Base-by-base conservation (phyloP, 345 rosid genomes). In the Eutrema heterophyllum region DNA sequence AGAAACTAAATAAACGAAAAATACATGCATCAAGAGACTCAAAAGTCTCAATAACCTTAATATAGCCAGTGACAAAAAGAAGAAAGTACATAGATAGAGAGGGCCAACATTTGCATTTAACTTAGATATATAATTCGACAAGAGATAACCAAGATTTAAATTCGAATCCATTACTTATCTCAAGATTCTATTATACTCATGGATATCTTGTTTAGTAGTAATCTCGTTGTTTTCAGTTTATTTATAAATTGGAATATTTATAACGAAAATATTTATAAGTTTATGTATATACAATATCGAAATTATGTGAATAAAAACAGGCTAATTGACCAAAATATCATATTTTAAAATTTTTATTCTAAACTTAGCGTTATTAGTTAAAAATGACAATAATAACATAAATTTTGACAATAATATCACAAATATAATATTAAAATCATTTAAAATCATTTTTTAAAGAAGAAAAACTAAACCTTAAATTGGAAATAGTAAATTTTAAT, bases 11-110 rank as follows among this genome's bases (percentile, higher is more conserved):
- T 44, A 44, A 54, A 54, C 10, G 11, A 46, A 45, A 73, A 63
- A 43, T 36, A 33, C 30, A 57, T 33, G 58, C 30, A 16, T 41
- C 44, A 65, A 66, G 43, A 57, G 26, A 56, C 48, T 65, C 35
- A 73, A 73, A 73, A 56, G 71, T 64, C 32, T 73, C 33, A 65
- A 15, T 41, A 64, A 73, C 38, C 49, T 18, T 7, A 54, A 41
- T 53, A 45, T 44, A 63, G 70, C 14, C 55, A 43, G 18, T 63
- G 69, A 44, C 49, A 53, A 72, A 72, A 72, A 52, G 32, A 72
- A 52, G 69, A 40, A 72, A 52, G 69, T 5, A 72, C 24, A 71
- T 51, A 51, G 44, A 72, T 10, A 43, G 44, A 55, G 70, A 33
- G 64, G 49, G 14, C 70, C 69, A 72, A 29, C 15, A 61, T 71